phyloP scores from a whole-genome alignment of 306 rosid species.

The Senna tora region DNA sequence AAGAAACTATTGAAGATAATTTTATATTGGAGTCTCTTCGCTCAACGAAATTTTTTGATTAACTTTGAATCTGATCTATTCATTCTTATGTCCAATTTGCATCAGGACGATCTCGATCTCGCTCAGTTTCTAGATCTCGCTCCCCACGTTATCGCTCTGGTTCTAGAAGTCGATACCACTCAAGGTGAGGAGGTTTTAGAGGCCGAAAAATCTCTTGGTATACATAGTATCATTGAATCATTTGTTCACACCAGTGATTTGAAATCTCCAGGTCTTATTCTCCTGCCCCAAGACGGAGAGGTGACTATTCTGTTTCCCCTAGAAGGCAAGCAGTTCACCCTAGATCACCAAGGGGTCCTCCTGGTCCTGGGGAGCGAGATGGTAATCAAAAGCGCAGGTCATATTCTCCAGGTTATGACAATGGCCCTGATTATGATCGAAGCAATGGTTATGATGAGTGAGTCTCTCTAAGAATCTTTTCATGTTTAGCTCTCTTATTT shows the following conservation, averaged over 20 bases:
- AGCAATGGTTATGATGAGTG: constrained; percentile 67
- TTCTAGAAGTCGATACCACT: constrained; percentile 80
- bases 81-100: constrained; percentile 11
- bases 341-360: constrained; percentile 79
- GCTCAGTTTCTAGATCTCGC: constrained; percentile 77
- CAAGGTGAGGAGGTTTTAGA: constrained; percentile 68
- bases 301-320: constrained; percentile 83
- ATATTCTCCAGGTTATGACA: constrained; percentile 78
- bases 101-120: constrained; percentile 85
- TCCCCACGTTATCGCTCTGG: constrained; percentile 79
- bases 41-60: neutral
- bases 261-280: constrained; percentile 74
- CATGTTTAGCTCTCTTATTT: constrained; percentile 18
- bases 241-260: constrained; percentile 26
- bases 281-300: constrained; percentile 81
- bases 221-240: constrained; percentile 3
- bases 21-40: constrained; percentile 1
- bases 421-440: constrained; percentile 56
- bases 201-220: neutral
- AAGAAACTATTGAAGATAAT: neutral
- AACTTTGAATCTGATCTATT: neutral
- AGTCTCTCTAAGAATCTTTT: constrained; percentile 38
- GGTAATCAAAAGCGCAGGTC: constrained; percentile 67
- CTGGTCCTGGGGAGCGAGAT: constrained; percentile 60
- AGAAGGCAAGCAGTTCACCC: constrained; percentile 69